Percentiles rank a stretch among this genome's conserved stretches.
Evolutionary conservation across 495 filamentous ascomycete genomes (phyloP).

Genomic region (Penicillium simplicissimum): DNA sequence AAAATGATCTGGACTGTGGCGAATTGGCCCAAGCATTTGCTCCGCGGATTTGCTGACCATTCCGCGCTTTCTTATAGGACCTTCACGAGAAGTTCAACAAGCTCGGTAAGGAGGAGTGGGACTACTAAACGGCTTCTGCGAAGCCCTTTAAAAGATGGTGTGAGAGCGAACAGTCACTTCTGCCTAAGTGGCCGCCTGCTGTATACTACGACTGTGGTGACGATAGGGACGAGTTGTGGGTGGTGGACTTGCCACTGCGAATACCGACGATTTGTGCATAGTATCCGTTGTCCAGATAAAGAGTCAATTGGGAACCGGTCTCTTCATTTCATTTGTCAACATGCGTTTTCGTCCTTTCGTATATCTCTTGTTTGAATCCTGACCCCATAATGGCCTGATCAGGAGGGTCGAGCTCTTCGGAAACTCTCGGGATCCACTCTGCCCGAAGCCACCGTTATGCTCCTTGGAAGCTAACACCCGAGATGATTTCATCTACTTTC

Average conservation of each 20-base stretch:
- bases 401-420: constrained; percentile 4
- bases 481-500: too few relatives aligned
- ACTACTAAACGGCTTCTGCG: constrained; percentile 37
- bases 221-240: constrained; percentile 25
- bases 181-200: constrained; percentile 62
- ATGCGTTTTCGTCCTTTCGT: not conserved
- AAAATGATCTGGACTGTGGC: not conserved
- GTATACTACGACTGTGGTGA: constrained; percentile 57
- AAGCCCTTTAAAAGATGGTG: constrained; percentile 21
- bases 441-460: not conserved
- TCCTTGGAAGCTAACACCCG: too few relatives aligned
- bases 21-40: not conserved
- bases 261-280: constrained; percentile 45
- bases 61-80: constrained; percentile 49
- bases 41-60: constrained; percentile 12
- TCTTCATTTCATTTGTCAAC: constrained; percentile 24
- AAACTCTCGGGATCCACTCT: constrained; percentile 7
- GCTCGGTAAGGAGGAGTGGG: constrained; percentile 85
- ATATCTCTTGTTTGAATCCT: not conserved
- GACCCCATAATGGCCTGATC: constrained; percentile 4
- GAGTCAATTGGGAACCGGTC: constrained; percentile 40
- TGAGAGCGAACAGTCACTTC: constrained; percentile 28
- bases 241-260: constrained; percentile 25
- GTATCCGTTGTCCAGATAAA: constrained; percentile 34
- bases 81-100: constrained; percentile 98